Evolutionary conservation across 805 yeast species (phyloP).

Genomic region (Kodamaea hsintzibuensis): DNA sequence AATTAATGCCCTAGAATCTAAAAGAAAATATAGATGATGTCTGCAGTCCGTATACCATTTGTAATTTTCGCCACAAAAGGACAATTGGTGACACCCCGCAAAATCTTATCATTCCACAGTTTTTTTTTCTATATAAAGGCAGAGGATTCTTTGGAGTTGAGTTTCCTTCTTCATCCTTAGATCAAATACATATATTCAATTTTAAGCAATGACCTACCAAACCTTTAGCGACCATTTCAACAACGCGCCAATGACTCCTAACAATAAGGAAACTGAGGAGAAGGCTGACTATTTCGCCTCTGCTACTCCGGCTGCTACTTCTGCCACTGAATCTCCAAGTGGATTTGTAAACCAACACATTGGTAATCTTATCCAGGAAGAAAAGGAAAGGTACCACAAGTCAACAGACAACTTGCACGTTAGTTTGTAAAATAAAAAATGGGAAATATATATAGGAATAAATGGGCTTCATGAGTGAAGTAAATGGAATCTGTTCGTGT

Average conservation of each 20-base stretch:
- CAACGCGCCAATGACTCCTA: slow-evolving; percentile 16
- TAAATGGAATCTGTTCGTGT: not conserved
- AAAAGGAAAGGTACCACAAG: slow-evolving; percentile 20
- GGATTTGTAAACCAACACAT: slow-evolving; percentile 12
- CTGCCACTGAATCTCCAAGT: slow-evolving; percentile 8
- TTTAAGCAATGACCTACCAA: slow-evolving; percentile 13
- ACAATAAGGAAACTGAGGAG: slow-evolving; percentile 10
- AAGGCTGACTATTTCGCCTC: slow-evolving; percentile 10
- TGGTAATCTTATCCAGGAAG: slow-evolving; percentile 18
- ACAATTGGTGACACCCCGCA: slow-evolving; percentile 5
- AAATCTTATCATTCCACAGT: slow-evolving; percentile 5
- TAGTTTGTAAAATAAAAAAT: slow-evolving; percentile 14
- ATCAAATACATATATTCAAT: not conserved
- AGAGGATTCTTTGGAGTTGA: not conserved
- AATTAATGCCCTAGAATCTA: not conserved
- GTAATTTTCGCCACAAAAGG: not conserved
- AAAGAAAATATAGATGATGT: slow-evolving; percentile 1
- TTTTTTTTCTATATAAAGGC: not conserved
- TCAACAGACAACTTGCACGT: slow-evolving; percentile 29
- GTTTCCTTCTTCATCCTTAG: not conserved
- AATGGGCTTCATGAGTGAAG: not conserved
- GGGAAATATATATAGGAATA: not conserved
- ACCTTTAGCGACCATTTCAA: slow-evolving; percentile 16
- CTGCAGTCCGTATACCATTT: not conserved
- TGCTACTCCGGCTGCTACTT: slow-evolving; percentile 8